Evolutionary conservation across 495 filamentous ascomycete species (phyloP).

Genomic region (Daldinia caldariorum): DNA sequence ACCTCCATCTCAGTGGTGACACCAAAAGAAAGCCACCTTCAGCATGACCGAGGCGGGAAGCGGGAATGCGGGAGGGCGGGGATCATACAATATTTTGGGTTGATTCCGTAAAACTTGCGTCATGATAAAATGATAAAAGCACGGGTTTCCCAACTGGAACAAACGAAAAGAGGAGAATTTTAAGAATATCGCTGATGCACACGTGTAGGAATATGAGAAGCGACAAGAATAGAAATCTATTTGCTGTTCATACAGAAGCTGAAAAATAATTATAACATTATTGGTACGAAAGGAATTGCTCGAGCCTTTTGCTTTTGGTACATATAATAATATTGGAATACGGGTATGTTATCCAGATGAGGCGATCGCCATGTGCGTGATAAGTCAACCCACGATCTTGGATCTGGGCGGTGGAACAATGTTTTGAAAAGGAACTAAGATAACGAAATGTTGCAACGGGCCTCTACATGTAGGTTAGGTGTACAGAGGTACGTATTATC

Average conservation of each 20-base stretch:
- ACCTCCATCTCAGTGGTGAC: constrained; percentile 1
- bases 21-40: not conserved
- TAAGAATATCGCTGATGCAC: constrained; percentile 6
- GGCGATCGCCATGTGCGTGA: constrained; percentile 37
- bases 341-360: constrained; percentile 1
- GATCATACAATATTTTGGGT: constrained; percentile 1
- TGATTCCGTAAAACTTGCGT: constrained; percentile 44
- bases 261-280: not conserved
- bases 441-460: constrained; percentile 19
- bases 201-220: constrained; percentile 6
- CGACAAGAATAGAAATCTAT: constrained; percentile 16
- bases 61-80: not conserved
- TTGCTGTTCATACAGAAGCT: constrained; percentile 9
- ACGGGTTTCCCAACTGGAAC: constrained; percentile 4
- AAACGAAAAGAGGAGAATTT: constrained; percentile 7
- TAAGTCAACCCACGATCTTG: constrained; percentile 37
- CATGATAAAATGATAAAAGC: constrained; percentile 20
- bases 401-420: constrained; percentile 23
- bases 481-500: constrained; percentile 6
- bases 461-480: not conserved
- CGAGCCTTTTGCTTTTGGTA: constrained; percentile 4
- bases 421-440: constrained; percentile 13
- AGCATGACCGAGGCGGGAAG: not conserved
- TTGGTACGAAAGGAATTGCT: constrained; percentile 6
- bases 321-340: constrained; percentile 4